A percentile compares a stretch with the other conserved stretches of the same genome.
Evolutionary conservation across 202 grass and related monocot genomes (phyloP).

Genomic region (Digitaria exilis): DNA sequence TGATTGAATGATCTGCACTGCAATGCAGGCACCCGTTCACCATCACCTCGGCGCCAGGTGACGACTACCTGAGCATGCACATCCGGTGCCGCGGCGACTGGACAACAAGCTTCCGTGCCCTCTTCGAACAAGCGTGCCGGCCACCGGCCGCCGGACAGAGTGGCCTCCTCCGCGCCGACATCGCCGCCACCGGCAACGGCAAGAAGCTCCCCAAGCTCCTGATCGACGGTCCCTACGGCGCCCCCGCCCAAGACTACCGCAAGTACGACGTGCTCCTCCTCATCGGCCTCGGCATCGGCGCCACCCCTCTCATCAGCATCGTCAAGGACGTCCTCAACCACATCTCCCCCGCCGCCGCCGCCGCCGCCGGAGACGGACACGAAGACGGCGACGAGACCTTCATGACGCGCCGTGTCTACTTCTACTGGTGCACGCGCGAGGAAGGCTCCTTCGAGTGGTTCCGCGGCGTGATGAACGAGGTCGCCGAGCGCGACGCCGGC

Average conservation of each 20-base stretch:
- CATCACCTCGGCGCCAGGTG: slow-evolving; percentile 88
- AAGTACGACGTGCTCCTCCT: slow-evolving; percentile 99
- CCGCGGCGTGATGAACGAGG: slow-evolving; percentile 90
- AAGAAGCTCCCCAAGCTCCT: slow-evolving; percentile 73
- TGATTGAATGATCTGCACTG: too few relatives aligned
- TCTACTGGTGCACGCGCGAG: slow-evolving; percentile 96
- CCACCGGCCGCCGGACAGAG: slow-evolving; percentile 68
- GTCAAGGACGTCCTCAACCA: slow-evolving; percentile 96
- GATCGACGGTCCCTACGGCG: slow-evolving; percentile 93
- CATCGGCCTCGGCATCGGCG: slow-evolving; percentile 93
- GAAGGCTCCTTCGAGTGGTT: slow-evolving; percentile 96
- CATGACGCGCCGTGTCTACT: slow-evolving; percentile 83
- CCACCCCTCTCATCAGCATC: slow-evolving; percentile 92
- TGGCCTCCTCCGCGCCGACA: slow-evolving; percentile 70
- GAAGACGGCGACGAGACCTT: background rate
- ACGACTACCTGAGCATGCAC: slow-evolving; percentile 92
- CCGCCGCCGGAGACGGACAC: too few relatives aligned
- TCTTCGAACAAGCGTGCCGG: slow-evolving; percentile 74
- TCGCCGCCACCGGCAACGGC: background rate
- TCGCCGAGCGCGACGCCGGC: slow-evolving; percentile 67
- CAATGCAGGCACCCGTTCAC: slow-evolving; percentile 86
- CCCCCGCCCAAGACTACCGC: slow-evolving; percentile 86
- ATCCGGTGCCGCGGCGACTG: slow-evolving; percentile 91
- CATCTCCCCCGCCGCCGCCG: slow-evolving; percentile 9
- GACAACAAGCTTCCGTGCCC: slow-evolving; percentile 65